These are phyloP conservation scores for Chaetomium fimeti DNA, from an alignment of 495 filamentous ascomycete genomes.

Conservation along the genomic window DNA sequence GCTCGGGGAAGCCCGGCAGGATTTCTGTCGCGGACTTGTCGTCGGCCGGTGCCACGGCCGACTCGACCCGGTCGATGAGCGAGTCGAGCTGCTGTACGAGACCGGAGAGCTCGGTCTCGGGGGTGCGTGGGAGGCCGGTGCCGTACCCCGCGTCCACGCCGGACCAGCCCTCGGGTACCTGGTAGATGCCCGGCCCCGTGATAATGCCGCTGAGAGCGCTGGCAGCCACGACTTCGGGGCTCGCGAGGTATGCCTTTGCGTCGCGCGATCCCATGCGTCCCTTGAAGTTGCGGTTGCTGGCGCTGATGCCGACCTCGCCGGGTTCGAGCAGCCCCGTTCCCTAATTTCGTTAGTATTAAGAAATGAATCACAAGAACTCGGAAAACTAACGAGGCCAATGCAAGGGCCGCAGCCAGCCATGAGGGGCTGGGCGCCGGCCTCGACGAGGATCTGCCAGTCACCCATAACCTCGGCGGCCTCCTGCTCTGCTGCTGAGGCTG, in stretches of 20 bases:
- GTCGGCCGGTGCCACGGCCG: too few species aligned
- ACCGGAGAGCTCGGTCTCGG: too few species aligned
- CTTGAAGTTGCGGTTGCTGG: constrained; percentile 90
- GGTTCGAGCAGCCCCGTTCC: constrained; percentile 76
- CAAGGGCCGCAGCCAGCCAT: constrained; percentile 85
- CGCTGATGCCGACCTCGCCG: constrained; percentile 86
- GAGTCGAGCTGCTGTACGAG: too few species aligned
- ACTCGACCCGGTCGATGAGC: too few species aligned
- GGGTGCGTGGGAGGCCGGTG: too few species aligned
- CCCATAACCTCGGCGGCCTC: constrained; percentile 72
- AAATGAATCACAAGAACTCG: too few species aligned
- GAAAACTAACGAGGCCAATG: constrained; percentile 65
- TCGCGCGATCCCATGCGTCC: constrained; percentile 83
- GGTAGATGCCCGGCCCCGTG: constrained; percentile 76
- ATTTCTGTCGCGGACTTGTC: constrained; percentile 15
- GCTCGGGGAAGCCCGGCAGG: constrained; percentile 68
- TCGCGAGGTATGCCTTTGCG: constrained; percentile 84
- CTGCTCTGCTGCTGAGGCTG: constrained; percentile 82
- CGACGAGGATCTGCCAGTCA: constrained; percentile 82
- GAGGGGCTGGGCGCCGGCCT: constrained; percentile 72
- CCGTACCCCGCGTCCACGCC: too few species aligned
- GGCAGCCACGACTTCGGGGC: constrained; percentile 89
- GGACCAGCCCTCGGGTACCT: constrained; percentile 56
- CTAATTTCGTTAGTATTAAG: too few species aligned
- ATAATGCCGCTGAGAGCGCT: constrained; percentile 78